These are phyloP conservation scores for Cochlearia excelsa DNA, from an alignment of 345 rosid genomes.

Conservation along the genomic window DNA sequence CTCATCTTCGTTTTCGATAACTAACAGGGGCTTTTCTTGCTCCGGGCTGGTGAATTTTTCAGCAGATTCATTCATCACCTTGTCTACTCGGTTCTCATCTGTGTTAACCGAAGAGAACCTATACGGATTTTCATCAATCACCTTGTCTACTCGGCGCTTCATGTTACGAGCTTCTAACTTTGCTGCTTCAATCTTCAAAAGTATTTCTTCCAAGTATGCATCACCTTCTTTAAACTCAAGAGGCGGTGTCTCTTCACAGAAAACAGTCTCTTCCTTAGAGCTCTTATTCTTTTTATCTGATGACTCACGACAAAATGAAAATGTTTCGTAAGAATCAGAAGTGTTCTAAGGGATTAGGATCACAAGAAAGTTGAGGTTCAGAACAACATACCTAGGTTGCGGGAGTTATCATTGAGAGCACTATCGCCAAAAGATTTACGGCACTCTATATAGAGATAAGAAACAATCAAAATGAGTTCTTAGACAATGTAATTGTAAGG, in stretches of 20 bases:
- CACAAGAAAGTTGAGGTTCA: slow-evolving; percentile 8
- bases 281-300: slow-evolving; percentile 42
- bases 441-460: slow-evolving; percentile 44
- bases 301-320: not conserved
- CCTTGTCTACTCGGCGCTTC: slow-evolving; percentile 60
- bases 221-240: slow-evolving; percentile 47
- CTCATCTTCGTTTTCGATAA: slow-evolving; percentile 42
- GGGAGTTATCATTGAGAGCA: slow-evolving; percentile 45
- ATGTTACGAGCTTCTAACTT: slow-evolving; percentile 44
- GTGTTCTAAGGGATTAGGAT: not conserved
- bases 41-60: slow-evolving; percentile 43
- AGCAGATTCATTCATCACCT: slow-evolving; percentile 21
- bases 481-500: slow-evolving; percentile 4
- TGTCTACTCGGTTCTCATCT: slow-evolving; percentile 32
- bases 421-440: slow-evolving; percentile 47
- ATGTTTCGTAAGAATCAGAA: not conserved
- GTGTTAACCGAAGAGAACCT: slow-evolving; percentile 50
- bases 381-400: slow-evolving; percentile 25
- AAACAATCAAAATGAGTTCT: not conserved
- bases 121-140: slow-evolving; percentile 54
- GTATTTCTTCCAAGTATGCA: slow-evolving; percentile 51
- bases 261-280: slow-evolving; percentile 39
- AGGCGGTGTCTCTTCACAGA: slow-evolving; percentile 42
- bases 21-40: slow-evolving; percentile 35
- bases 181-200: slow-evolving; percentile 56